Evolutionary conservation across 2,329 filamentous ascomycete species (phyloP), one percentile per base, ranked within the genome.

Genomic region (Aspergillus sclerotialis): DNA sequence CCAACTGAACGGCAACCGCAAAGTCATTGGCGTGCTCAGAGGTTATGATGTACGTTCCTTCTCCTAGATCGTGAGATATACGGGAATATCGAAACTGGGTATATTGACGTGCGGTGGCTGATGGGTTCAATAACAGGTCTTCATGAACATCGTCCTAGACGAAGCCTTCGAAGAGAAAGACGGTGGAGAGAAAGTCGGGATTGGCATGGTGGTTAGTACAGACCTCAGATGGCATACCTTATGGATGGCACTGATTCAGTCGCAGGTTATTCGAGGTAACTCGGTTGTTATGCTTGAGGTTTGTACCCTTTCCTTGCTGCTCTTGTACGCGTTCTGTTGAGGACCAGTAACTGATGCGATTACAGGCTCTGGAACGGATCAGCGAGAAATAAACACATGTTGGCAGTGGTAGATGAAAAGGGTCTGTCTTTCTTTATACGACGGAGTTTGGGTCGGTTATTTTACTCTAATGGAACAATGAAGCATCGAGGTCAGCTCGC

Each of bases 261-360:
- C 9, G 17, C 17, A 88, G 83, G 84, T 95, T 46, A 95, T 98
- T 55, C 85, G 93, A 50, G 92, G 92, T 45, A 98, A 98, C 68
- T 94, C 90, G 2, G 89, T 98, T 16, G 89, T 98, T 36, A 95
- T 98, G 90, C 77, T 98, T 36, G 93, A 98, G 67, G 86, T 63
- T 36, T 30, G 49, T 50, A 30, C 23, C 34, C 14, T 29, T 17
- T n/a, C 12, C 6, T 15, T n/a, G 9, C 8, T 21, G 11, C 8
- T 11, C 6, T 9, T 4, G n/a, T 16, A 21, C n/a, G 13, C 24
- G 19, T 23, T 14, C 16, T 29, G 13, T 6, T 13, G 13, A 9
- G n/a, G 28, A 7, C 16, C 12, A 16, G 27, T 43, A 38, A 43
- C 31, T 14, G 15, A 14, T 32, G 21, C 37, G 15, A 21, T 31